Evolutionary conservation across 176 grass and related monocot species (phyloP).

Genomic region (Paspalum notatum): DNA sequence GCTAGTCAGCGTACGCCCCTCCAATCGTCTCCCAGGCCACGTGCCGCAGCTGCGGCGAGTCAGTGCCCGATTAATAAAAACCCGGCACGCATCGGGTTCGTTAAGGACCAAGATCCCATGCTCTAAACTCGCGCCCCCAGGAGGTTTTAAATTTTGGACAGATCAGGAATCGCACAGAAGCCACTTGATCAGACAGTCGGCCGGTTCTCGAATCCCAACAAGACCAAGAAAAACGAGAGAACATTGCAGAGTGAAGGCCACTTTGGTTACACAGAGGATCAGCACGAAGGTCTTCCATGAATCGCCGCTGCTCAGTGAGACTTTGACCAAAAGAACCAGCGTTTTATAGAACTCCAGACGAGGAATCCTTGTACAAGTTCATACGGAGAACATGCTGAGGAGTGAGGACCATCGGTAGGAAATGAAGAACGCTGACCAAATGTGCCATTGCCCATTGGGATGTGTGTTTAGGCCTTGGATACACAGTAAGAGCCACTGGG

Average conservation of each 20-base stretch:
- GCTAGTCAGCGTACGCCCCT: background rate
- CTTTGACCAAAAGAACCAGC: slow-evolving; percentile 15
- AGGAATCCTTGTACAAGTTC: background rate
- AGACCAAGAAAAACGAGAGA: background rate
- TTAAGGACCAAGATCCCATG: slow-evolving; percentile 42
- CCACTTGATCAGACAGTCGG: slow-evolving; percentile 24
- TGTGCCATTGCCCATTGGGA: too few relatives aligned
- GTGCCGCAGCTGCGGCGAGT: slow-evolving; percentile 20
- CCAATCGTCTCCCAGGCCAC: background rate
- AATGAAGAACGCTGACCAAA: background rate
- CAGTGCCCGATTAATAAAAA: background rate
- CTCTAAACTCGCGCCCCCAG: background rate
- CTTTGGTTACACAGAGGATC: background rate
- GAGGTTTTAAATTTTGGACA: background rate
- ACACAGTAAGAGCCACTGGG: too few relatives aligned
- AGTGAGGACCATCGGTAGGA: background rate
- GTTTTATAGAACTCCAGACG: background rate
- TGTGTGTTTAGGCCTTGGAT: too few relatives aligned
- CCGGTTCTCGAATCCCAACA: slow-evolving; percentile 29
- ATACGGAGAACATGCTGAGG: background rate
- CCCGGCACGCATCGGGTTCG: background rate
- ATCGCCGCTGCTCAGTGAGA: background rate
- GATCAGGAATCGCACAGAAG: slow-evolving; percentile 36
- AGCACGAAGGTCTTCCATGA: background rate
- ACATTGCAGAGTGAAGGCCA: too few relatives aligned